Base-by-base conservation (phyloP, 176 grass and related monocot genomes). In the Oryza longistaminata region DNA sequence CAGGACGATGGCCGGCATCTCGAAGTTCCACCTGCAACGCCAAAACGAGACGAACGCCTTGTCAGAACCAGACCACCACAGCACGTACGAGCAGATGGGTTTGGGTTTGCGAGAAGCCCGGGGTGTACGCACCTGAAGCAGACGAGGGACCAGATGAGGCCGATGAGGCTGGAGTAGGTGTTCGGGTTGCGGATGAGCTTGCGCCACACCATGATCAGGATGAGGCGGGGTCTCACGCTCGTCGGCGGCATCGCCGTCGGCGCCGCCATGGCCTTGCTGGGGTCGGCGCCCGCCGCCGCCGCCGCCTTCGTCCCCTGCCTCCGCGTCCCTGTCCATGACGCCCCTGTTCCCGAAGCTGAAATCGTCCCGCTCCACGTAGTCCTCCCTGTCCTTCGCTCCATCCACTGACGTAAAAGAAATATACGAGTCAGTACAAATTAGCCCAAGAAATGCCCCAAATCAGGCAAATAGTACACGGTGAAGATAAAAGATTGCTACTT, bases 201-300 rank as follows among this genome's bases (percentile, higher is more conserved):
- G 66, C 96, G 85, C 96, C 96, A 99, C 74, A 99, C 96, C 96
- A 99, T 99, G 91, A 99, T 99, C 9, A 99, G 91, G 83, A 99
- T 99, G 8, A 99, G 88, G 24, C 97, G 85, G 40, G 40, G 93
- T 99, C 97, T 96, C 13, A 99, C 97, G 83, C 93, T 99, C 62
- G 97, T 94, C 46, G 97, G 97, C 25, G 97, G 97, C 97, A 99
- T 96, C 73, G 93, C 91, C 45, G 90, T 91, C n/a, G 73, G 34
- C 31, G 70, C 73, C 1, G 81, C 52, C 19, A 83, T 76, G 6
- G 49, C 64, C 65, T 35, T 61, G 70, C 64, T 33, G 17, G 70
- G 85, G 62, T 91, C 88, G 37, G 26, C 55, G 9, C 43, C 66
- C 8, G 33, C 68, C 55, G 35, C 73, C 16, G 66, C 71, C 2